A percentile compares a stretch with the other conserved stretches of the same genome.
Conservation (phyloP, 148 eudicot genomes). For the Vaccinium macrocarpon region DNA sequence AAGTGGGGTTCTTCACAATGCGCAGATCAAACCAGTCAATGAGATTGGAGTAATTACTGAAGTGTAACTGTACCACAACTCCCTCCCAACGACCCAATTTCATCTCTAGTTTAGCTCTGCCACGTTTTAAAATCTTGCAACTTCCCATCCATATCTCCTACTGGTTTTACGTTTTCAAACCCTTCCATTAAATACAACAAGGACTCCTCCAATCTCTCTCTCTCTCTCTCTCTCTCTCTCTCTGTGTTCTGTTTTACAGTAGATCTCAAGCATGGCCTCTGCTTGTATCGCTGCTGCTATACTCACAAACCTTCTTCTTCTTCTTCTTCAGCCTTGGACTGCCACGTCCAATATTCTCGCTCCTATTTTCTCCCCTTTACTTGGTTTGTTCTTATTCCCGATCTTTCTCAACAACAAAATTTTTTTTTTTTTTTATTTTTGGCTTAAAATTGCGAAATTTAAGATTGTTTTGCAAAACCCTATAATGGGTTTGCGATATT, state of each 20-base stretch:
- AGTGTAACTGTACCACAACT: neutral
- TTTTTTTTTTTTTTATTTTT: neutral
- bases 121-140: neutral
- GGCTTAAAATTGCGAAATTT: neutral
- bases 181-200: neutral
- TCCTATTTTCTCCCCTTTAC: constrained; percentile 28
- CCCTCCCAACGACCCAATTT: neutral
- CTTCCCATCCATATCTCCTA: neutral
- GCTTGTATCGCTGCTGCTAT: neutral
- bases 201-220: neutral
- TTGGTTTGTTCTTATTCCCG: constrained; percentile 18
- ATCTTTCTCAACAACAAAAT: neutral
- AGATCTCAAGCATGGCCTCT: constrained; percentile 17
- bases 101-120: neutral
- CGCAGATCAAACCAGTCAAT: too few species aligned
- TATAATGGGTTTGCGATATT: constrained; percentile 2
- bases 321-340: constrained; percentile 7
- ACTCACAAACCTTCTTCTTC: neutral
- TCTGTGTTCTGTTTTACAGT: neutral
- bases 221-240: neutral
- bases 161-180: neutral
- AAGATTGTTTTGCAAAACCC: neutral
- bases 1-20: too few species aligned
- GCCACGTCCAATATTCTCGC: constrained; percentile 9
- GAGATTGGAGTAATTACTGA: too few species aligned